A percentile compares a stretch with the other conserved stretches of the same genome.
These are phyloP conservation scores for Spathaspora girioi DNA, from an alignment of 805 yeast species.

Conservation along the genomic window DNA sequence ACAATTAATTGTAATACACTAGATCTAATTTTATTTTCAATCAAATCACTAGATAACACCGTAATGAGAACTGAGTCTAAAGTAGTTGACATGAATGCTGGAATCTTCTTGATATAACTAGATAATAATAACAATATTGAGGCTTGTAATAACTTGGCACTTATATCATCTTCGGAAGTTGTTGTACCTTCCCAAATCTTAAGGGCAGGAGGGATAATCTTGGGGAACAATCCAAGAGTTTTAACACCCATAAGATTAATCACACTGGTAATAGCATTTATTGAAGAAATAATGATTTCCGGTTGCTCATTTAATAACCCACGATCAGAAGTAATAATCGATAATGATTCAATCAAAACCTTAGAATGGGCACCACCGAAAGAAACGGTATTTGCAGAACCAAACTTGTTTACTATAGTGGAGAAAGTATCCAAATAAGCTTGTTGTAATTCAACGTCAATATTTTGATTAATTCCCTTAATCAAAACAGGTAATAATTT, in stretches of 20 bases:
- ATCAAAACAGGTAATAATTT: conserved; percentile 49
- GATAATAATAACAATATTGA: conserved; percentile 71
- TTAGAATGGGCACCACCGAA: conserved; percentile 40
- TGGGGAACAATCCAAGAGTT: conserved; percentile 79
- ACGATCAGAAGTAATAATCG: conserved; percentile 41
- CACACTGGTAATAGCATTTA: conserved; percentile 66
- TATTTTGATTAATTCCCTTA: conserved; percentile 28
- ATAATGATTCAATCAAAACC: conserved; percentile 47
- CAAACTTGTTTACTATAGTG: conserved; percentile 60
- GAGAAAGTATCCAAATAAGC: conserved; percentile 68
- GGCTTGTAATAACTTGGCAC: conserved; percentile 51
- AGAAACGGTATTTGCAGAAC: conserved; percentile 24
- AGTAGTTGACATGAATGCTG: conserved; percentile 75
- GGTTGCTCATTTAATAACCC: conserved; percentile 56
- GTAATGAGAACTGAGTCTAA: conserved; percentile 59
- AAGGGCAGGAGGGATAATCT: conserved; percentile 73
- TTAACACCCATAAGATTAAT: conserved; percentile 80
- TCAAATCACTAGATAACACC: conserved; percentile 53
- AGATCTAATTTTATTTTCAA: conserved; percentile 58
- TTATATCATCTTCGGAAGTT: conserved; percentile 24
- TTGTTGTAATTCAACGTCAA: conserved; percentile 55
- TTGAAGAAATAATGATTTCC: conserved; percentile 69
- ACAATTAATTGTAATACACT: conserved; percentile 60
- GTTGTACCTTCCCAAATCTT: conserved; percentile 48
- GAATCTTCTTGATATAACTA: conserved; percentile 74